phyloP scores from a whole-genome alignment of 495 filamentous ascomycete species.

The Diplogelasinospora grovesii region DNA sequence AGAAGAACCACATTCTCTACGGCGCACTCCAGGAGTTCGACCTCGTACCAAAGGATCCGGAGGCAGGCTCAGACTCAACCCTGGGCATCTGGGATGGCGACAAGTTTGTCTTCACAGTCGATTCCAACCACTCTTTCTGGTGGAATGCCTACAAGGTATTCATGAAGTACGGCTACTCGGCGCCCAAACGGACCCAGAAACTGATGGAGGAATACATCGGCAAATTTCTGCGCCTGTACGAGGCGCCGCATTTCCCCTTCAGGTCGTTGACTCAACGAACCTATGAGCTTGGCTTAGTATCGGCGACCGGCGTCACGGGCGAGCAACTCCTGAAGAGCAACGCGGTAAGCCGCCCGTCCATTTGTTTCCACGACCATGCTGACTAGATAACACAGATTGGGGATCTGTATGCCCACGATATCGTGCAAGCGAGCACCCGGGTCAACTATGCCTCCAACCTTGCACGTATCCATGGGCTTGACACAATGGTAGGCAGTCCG shows the following conservation, averaged over 20 bases:
- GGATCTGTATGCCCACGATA: constrained; percentile 63
- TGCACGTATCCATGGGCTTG: constrained; percentile 74
- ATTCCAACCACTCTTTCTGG: constrained; percentile 51
- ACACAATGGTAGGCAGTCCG: constrained; percentile 92
- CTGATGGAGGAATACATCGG: constrained; percentile 65
- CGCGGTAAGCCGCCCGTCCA: constrained; percentile 27
- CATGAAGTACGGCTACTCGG: constrained; percentile 71
- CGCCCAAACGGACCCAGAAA: constrained; percentile 65
- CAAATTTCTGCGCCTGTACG: constrained; percentile 76
- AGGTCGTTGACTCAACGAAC: constrained; percentile 60
- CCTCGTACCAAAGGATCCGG: constrained; percentile 40
- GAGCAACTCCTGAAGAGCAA: constrained; percentile 63
- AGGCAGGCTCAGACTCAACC: constrained; percentile 29
- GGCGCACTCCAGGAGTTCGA: constrained; percentile 67
- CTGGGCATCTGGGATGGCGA: constrained; percentile 86
- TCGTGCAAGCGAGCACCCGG: constrained; percentile 86
- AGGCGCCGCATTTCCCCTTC: constrained; percentile 78
- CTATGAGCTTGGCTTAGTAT: constrained; percentile 56
- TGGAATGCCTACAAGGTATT: constrained; percentile 74
- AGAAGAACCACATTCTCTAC: constrained; percentile 75
- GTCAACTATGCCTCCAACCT: constrained; percentile 96
- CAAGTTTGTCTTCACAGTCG: constrained; percentile 58
- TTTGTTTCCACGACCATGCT: too few relatives aligned
- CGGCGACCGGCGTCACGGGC: constrained; percentile 63
- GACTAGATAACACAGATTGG: constrained; percentile 43